Conservation (phyloP, 345 rosid species). For the Anastatica hierochuntica region DNA sequence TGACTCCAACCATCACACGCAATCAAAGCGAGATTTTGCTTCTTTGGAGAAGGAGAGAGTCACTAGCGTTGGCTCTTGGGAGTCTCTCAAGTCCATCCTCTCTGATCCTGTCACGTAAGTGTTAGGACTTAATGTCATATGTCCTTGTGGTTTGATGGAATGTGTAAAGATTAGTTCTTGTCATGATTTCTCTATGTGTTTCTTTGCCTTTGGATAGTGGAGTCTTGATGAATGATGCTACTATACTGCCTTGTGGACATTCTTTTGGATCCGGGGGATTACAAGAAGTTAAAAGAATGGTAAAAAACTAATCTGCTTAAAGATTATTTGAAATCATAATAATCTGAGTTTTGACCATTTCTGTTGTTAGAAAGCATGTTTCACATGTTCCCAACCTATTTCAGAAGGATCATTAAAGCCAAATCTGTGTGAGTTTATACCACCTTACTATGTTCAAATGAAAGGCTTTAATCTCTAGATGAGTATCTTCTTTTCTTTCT, state of each 20-base stretch:
- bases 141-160: background rate
- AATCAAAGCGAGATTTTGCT: slow-evolving; percentile 36
- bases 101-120: slow-evolving; percentile 84
- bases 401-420: slow-evolving; percentile 61
- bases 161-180: background rate
- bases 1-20: slow-evolving; percentile 40
- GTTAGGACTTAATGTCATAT: background rate
- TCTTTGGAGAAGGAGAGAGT: slow-evolving; percentile 45
- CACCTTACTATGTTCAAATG: background rate
- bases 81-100: slow-evolving; percentile 55
- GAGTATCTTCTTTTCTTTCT: background rate
- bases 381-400: slow-evolving; percentile 54
- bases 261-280: slow-evolving; percentile 75
- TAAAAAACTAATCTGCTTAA: slow-evolving; percentile 12
- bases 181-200: slow-evolving; percentile 6
- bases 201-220: slow-evolving; percentile 41
- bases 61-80: slow-evolving; percentile 51
- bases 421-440: slow-evolving; percentile 59
- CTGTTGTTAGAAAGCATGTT: slow-evolving; percentile 64
- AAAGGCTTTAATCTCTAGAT: background rate
- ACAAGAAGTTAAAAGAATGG: slow-evolving; percentile 48
- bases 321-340: slow-evolving; percentile 5
- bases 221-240: slow-evolving; percentile 80
- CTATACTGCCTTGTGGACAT: slow-evolving; percentile 89
- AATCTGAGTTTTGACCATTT: slow-evolving; percentile 14